phyloP scores from a whole-genome alignment of 2,329 filamentous ascomycete genomes.

The Lecanicillium sp. region DNA sequence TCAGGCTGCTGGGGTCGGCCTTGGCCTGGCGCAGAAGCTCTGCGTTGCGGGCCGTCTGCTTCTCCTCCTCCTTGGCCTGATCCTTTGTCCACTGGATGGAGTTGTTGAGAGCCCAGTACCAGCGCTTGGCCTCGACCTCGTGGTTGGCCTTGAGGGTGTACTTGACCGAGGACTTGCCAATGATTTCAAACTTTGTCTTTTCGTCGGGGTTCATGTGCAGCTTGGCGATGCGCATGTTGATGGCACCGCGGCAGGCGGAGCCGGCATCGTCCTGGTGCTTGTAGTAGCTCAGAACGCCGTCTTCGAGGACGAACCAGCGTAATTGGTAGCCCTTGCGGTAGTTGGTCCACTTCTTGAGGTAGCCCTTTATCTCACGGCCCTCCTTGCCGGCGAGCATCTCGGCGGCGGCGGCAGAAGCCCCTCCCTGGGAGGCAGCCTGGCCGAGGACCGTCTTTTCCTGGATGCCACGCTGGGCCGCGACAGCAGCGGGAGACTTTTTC shows the following conservation, averaged over 20 bases:
- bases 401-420: conserved; percentile 42
- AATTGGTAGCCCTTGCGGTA: conserved; percentile 96
- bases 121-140: conserved; percentile 94
- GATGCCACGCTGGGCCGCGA: conserved; percentile 87
- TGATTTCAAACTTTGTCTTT: conserved; percentile 96
- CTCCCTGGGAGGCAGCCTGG: conserved; percentile 53
- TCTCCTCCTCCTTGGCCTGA: conserved; percentile 85
- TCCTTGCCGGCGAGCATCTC: conserved; percentile 71
- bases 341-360: conserved; percentile 99
- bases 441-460: conserved; percentile 96
- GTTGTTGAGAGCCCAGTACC: conserved; percentile 99
- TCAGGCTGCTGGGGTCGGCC: conserved; percentile 51
- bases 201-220: conserved; percentile 95
- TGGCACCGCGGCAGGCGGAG: conserved; percentile 91
- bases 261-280: conserved; percentile 98
- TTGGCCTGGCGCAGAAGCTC: conserved; percentile 74
- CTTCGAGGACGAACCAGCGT: conserved; percentile 95
- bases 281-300: conserved; percentile 96
- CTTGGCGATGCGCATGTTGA: conserved; percentile 96
- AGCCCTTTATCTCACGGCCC: conserved; percentile 94
- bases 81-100: conserved; percentile 98
- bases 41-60: conserved; percentile 63
- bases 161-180: conserved; percentile 96
- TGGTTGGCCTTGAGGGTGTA: conserved; percentile 98
- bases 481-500: conserved; percentile 89